A percentile compares a stretch with the other conserved stretches of the same genome.
These are phyloP conservation scores for Penicillium paradoxum DNA, from an alignment of 495 filamentous ascomycete genomes.

Conservation along the genomic window DNA sequence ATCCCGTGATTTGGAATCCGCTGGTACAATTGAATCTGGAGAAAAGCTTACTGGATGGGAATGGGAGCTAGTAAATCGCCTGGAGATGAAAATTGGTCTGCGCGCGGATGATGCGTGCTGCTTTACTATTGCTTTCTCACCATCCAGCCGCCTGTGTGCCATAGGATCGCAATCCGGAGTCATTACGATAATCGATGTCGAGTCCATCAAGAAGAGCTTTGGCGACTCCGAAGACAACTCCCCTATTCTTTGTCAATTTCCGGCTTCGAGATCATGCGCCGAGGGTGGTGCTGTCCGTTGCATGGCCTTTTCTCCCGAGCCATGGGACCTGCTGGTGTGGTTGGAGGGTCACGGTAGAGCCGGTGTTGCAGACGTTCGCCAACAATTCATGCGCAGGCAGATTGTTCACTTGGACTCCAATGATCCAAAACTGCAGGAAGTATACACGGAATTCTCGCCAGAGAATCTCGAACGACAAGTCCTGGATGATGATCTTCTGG, in stretches of 20 bases:
- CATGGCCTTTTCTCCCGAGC: constrained; percentile 85
- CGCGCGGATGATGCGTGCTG: constrained; percentile 45
- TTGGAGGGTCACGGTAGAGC: constrained; percentile 81
- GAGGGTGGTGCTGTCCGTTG: constrained; percentile 78
- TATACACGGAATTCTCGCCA: constrained; percentile 45
- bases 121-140: constrained; percentile 69
- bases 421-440: constrained; percentile 46
- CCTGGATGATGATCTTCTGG: constrained; percentile 23
- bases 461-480: constrained; percentile 21
- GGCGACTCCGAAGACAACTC: constrained; percentile 33
- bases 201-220: constrained; percentile 37
- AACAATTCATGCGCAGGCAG: constrained; percentile 70
- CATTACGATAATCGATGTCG: constrained; percentile 62
- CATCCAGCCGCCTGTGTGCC: constrained; percentile 61
- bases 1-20: constrained; percentile 33
- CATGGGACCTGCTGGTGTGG: constrained; percentile 90
- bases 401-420: constrained; percentile 59
- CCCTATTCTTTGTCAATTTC: constrained; percentile 42
- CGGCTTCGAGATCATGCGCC: constrained; percentile 53
- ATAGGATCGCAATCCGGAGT: constrained; percentile 69
- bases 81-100: constrained; percentile 37
- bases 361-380: constrained; percentile 78
- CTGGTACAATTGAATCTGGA: constrained; percentile 40
- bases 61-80: constrained; percentile 29
- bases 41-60: constrained; percentile 40